Conservation (phyloP, 257 asterid genomes). For the Linderniella brevidens region DNA sequence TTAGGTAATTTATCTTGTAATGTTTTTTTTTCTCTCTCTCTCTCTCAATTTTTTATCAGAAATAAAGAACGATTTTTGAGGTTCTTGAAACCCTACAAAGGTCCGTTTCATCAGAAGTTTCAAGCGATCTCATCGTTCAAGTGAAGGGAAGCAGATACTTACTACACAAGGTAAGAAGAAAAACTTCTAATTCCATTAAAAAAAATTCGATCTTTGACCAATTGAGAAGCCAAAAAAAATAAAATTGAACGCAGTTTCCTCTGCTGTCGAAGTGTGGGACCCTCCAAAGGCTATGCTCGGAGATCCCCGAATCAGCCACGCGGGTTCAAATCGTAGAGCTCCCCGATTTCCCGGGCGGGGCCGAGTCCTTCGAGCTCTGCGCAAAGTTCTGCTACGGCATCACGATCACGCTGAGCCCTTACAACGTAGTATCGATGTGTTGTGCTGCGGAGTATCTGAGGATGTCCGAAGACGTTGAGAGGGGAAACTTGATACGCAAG, state of each 20-base stretch:
- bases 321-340: conserved; percentile 42
- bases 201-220: too few relatives aligned
- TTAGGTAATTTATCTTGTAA: conserved; percentile 24
- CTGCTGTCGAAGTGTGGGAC: conserved; percentile 61
- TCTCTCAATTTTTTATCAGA: not conserved
- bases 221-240: too few relatives aligned
- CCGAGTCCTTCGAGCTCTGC: conserved; percentile 75
- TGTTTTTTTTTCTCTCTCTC: not conserved
- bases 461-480: conserved; percentile 83
- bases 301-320: conserved; percentile 33
- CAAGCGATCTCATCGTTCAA: conserved; percentile 72
- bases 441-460: conserved; percentile 82
- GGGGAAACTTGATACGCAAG: conserved; percentile 61
- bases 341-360: conserved; percentile 72
- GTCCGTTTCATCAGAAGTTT: conserved; percentile 78
- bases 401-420: conserved; percentile 73
- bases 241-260: conserved; percentile 46
- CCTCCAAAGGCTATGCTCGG: conserved; percentile 58
- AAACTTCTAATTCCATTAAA: not conserved
- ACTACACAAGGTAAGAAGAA: conserved; percentile 63
- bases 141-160: conserved; percentile 60
- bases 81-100: conserved; percentile 28
- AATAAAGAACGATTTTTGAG: not conserved
- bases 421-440: conserved; percentile 60
- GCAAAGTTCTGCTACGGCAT: conserved; percentile 96